Evolutionary conservation across 208 protist species (phyloP), one percentile per base, ranked within the genome.

Genomic region (Borovskyia barvae): DNA sequence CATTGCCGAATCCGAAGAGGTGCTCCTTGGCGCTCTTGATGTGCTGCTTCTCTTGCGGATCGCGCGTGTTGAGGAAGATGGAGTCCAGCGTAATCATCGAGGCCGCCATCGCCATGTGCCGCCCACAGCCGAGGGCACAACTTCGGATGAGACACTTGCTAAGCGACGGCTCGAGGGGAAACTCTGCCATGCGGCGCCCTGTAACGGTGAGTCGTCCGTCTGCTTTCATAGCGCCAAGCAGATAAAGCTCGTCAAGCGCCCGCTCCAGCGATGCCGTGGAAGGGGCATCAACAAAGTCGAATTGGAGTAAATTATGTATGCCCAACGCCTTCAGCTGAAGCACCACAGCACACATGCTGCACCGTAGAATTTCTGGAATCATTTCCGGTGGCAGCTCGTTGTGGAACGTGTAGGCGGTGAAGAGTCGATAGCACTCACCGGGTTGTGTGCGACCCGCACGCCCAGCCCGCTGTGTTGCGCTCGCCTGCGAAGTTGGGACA

Each of bases 131-230:
- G 25, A 93, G 74, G 15, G 68, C 61, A 28, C 77, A 74, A 14
- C 78, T 81, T 7, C 71, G 74, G 50, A 97, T 72, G 33, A 98
- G 75, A 56, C 87, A 87, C 71, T 99, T 99, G 36, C 95, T 90
- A 4, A 99, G 73, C 65, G 98, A 97, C 22, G 99, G 98, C 52
- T 99, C 98, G 52, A 99, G 72, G 56, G 99, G 98, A 65, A 99
- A 99, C 71, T 99, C 97, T 3, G 97, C 77, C 98, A 99, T 99
- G 33, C 93, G 92, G n/a, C 82, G 47, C 0, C 98, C 98, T 1
- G 96, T 81, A 11, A 94, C 78, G 5, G 98, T 99, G 0, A 99
- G 81, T 1, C 96, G 71, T 14, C 98, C 98, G 22, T 99, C 93
- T 28, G 98, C 92, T 68, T 99, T 97, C 64, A 99, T 90, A 0